These are phyloP conservation scores for Teunomyces stri DNA, from an alignment of 805 yeast genomes.

Conservation along the genomic window DNA sequence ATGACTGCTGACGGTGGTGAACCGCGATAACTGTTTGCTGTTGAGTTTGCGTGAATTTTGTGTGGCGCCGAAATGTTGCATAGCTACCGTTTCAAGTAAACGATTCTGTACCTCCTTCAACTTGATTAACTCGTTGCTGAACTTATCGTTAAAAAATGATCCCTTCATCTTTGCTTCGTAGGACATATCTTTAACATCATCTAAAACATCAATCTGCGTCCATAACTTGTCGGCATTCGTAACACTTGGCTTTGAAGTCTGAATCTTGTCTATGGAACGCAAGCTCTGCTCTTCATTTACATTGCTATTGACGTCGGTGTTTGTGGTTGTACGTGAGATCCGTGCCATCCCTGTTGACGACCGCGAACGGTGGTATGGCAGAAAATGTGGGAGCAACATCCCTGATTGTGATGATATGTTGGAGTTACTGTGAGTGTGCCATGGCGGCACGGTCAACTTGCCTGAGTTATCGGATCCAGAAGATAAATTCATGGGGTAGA, in stretches of 20 bases:
- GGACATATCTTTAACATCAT: slow-evolving; percentile 69
- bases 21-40: slow-evolving; percentile 6
- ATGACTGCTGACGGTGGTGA: neutral
- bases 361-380: neutral
- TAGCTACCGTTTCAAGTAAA: slow-evolving; percentile 32
- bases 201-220: slow-evolving; percentile 84
- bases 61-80: slow-evolving; percentile 26
- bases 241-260: slow-evolving; percentile 55
- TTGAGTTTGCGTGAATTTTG: slow-evolving; percentile 9
- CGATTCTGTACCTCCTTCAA: slow-evolving; percentile 55
- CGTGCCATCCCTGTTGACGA: slow-evolving; percentile 16
- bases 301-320: slow-evolving; percentile 2
- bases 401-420: neutral
- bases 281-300: slow-evolving; percentile 15
- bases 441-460: neutral
- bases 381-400: neutral
- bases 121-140: slow-evolving; percentile 48
- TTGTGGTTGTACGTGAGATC: slow-evolving; percentile 8
- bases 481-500: neutral
- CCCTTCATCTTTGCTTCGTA: slow-evolving; percentile 39
- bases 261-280: slow-evolving; percentile 46
- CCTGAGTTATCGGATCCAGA: neutral
- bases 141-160: slow-evolving; percentile 51
- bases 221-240: slow-evolving; percentile 75
- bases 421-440: neutral